Evolutionary conservation across 768 basidiomycete genomes (phyloP).

Genomic region (Amanita fuliginea): DNA sequence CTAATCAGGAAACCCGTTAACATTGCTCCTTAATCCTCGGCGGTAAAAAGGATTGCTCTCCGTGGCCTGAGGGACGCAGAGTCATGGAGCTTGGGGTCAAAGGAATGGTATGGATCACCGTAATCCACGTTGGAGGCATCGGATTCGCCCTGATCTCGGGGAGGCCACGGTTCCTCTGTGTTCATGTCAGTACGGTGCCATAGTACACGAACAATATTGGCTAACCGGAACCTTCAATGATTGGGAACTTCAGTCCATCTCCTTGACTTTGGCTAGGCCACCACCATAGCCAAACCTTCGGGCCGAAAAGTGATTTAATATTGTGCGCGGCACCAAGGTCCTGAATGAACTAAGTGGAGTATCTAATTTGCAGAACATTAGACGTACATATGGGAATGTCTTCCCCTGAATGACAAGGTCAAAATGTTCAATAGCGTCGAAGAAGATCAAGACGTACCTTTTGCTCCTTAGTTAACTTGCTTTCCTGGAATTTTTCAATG

Average conservation of each 20-base stretch:
- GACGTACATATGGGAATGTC: conserved; percentile 84
- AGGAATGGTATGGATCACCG: background rate
- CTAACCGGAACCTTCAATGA: conserved; percentile 68
- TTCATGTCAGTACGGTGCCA: background rate
- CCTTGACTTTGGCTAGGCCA: conserved; percentile 65
- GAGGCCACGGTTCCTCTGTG: conserved; percentile 5
- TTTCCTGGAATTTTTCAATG: conserved; percentile 97
- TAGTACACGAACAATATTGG: conserved; percentile 32
- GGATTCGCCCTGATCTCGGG: background rate
- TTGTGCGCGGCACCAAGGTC: conserved; percentile 72
- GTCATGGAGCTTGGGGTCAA: background rate
- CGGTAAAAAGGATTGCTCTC: background rate
- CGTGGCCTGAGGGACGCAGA: background rate
- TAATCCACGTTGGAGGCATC: background rate
- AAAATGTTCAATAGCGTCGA: background rate
- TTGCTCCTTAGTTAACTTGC: conserved; percentile 58
- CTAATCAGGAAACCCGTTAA: too few species aligned
- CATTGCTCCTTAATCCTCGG: too few species aligned
- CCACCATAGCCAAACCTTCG: conserved; percentile 71
- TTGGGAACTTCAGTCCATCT: conserved; percentile 65
- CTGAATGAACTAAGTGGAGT: conserved; percentile 26
- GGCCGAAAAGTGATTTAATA: conserved; percentile 69
- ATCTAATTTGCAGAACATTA: conserved; percentile 7
- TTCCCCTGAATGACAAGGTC: conserved; percentile 31
- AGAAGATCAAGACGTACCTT: background rate